phyloP scores from a whole-genome alignment of 2,329 filamentous ascomycete genomes.

The Huntiella savannae region DNA sequence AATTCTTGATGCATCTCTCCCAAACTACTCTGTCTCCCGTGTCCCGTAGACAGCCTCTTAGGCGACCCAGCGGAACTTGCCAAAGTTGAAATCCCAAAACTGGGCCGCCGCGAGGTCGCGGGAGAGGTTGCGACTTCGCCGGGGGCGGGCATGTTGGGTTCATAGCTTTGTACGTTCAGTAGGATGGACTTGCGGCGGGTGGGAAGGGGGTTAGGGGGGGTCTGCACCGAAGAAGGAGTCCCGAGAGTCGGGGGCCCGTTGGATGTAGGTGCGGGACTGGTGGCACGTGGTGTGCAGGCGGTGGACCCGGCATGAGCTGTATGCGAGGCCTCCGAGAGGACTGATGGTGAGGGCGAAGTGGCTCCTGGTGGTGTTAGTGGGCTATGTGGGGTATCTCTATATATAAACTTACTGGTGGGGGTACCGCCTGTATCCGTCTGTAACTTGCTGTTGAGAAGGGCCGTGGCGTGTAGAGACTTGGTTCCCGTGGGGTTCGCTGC shows the following conservation, averaged over 20 bases:
- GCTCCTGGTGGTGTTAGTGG: not conserved
- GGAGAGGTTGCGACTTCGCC: slow-evolving; percentile 43
- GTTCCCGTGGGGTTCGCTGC: not conserved
- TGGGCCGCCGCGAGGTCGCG: slow-evolving; percentile 12
- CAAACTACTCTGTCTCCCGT: slow-evolving; percentile 45
- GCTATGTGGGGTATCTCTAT: not conserved
- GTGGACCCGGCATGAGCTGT: not conserved
- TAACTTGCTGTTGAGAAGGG: slow-evolving; percentile 47
- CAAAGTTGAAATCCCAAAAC: not conserved
- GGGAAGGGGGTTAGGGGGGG: not conserved
- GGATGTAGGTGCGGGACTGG: slow-evolving; percentile 1
- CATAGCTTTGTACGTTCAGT: slow-evolving; percentile 56
- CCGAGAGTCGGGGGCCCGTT: slow-evolving; percentile 1
- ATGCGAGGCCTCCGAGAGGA: not conserved
- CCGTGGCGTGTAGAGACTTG: slow-evolving; percentile 51
- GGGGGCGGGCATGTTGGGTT: slow-evolving; percentile 45
- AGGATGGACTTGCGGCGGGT: slow-evolving; percentile 47
- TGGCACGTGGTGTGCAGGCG: not conserved
- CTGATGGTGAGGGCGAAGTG: not conserved
- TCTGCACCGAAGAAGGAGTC: not conserved
- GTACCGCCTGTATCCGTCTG: not conserved
- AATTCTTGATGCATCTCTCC: slow-evolving; percentile 64
- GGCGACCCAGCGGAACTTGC: slow-evolving; percentile 25
- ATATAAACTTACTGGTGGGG: not conserved
- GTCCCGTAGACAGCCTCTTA: slow-evolving; percentile 26